Conservation (phyloP, 352 stramenopile species). For the Thalassiosira allenii region DNA sequence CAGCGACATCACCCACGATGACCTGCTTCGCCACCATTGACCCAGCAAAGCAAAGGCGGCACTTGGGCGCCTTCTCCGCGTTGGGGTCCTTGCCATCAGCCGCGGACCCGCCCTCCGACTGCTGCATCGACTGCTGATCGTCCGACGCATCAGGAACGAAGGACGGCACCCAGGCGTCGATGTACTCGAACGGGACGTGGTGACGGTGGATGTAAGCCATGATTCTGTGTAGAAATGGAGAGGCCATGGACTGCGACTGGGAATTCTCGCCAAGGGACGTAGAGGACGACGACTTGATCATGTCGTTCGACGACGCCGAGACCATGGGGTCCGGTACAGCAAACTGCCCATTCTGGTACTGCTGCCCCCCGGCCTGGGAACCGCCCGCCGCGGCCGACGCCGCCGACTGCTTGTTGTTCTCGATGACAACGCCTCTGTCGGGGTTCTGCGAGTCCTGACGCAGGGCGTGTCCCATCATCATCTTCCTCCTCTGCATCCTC, state of each 20-base stretch:
- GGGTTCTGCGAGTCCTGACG: slow-evolving; percentile 68
- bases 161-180: slow-evolving; percentile 82
- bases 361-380: not conserved
- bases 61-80: slow-evolving; percentile 35
- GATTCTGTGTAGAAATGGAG: slow-evolving; percentile 73
- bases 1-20: slow-evolving; percentile 10
- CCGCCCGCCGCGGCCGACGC: not conserved
- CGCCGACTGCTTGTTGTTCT: slow-evolving; percentile 4
- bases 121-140: not conserved
- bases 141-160: slow-evolving; percentile 60
- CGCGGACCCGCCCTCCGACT: not conserved
- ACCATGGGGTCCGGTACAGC: slow-evolving; percentile 21
- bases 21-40: slow-evolving; percentile 67
- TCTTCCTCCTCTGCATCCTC: slow-evolving; percentile 68
- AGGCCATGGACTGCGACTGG: slow-evolving; percentile 13
- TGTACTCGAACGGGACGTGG: slow-evolving; percentile 80
- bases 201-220: slow-evolving; percentile 73
- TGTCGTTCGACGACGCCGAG: slow-evolving; percentile 7
- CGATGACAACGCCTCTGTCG: slow-evolving; percentile 79
- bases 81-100: not conserved
- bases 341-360: no score
- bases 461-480: slow-evolving; percentile 80
- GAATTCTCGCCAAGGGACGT: not conserved
- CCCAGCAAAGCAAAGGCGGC: slow-evolving; percentile 79
- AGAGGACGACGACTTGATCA: not conserved